Evolutionary conservation across 2,329 filamentous ascomycete species (phyloP), one percentile per base, ranked within the genome.

Genomic region (Zelopaecilomyces penicillatus): DNA sequence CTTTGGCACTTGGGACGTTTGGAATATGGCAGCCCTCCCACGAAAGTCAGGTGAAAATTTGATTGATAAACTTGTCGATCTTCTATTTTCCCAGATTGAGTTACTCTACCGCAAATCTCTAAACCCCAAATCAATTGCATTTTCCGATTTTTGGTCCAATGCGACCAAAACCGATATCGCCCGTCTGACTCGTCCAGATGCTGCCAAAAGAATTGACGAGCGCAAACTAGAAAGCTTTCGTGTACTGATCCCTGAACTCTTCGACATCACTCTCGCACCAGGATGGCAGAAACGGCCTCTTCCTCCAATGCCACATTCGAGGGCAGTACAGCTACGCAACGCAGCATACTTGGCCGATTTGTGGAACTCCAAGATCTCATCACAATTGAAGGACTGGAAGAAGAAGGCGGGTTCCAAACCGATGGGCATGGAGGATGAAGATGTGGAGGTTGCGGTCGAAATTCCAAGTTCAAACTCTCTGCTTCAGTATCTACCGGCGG

Each of bases 1-100:
- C 7, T 67, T 76, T 43, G 74, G 74, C n/a, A 68, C 68, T 30
- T 76, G 74, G 73, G 74, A 78, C 45, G 57, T 76, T 41, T 78
- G 73, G 73, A 68, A 70, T 8, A 56, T 77, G 12, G 66, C 74
- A 1, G 63, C 71, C 3, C 53, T 76, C 12, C 73, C 74, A 1
- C 58, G 65, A 7, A 54, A 58, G 6, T 51, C 60, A 1, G 67
- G 68, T 7, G 62, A 65, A 30, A 51, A 56, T 1, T 45, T 66
- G 2, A 47, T 75, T 6, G 65, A 65, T 33, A 51, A 56, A 4
- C 59, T 70, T 30, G 55, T 66, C 4, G 51, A 56, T 8, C 58
- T 67, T 9, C 54, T 77, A 0, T 70, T 76, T 44, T 52, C 61
- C 1, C 66, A 73, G 48, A 58, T 73, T 6, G 74, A 78, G 48